Base-by-base conservation (phyloP, 352 stramenopile species). In the Phytophthora brassicae region DNA sequence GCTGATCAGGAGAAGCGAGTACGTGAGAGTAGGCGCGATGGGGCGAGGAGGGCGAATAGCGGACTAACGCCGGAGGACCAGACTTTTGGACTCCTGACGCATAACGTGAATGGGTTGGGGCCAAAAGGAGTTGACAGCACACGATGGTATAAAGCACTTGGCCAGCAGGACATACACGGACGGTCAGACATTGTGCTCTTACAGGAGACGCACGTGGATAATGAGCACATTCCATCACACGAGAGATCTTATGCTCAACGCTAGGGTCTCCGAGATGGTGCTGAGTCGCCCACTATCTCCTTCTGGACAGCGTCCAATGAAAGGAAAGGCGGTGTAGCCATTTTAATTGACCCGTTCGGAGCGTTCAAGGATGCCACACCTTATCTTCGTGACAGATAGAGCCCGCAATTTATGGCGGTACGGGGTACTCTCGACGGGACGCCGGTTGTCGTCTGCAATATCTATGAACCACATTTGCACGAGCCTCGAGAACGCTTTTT, bases 81-180 rank as follows among this genome's bases (percentile, higher is more conserved):
- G 16, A 45, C 48, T 31, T 56, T 56, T 22, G 48, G 48, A 4
- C 16, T 56, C 3, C 6, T 36, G 6, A 46, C 48, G 1, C 48
- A 56, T 14, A 56, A 56, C 36, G 48, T 56, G 6, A 56, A 56
- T 12, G 48, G 48, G 7, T 36, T 56, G n/a, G 12, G 48, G 48
- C 4, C 6, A 1, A 8, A 45, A 17, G 3, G 48, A 24, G 12
- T 5, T 12, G n/a, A 31, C 7, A 4, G n/a, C 2, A 14, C 8
- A 6, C 4, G 19, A 5, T 54, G 47, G 47, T 54, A 46, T 13
- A 3, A 35, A 13, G 20, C 48, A 6, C 46, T 56, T n/a, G 33
- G 48, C 4, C 22, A 36, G 19, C 42, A 7, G 1, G 48, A 56
- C 20, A 3, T 14, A 5, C 29, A 56, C 22, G 48, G 48, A 2